A percentile compares a stretch with the other conserved stretches of the same genome.
phyloP scores from a whole-genome alignment of 1,284 basidiomycete genomes.

The Melampsora abietis-canadensis region DNA sequence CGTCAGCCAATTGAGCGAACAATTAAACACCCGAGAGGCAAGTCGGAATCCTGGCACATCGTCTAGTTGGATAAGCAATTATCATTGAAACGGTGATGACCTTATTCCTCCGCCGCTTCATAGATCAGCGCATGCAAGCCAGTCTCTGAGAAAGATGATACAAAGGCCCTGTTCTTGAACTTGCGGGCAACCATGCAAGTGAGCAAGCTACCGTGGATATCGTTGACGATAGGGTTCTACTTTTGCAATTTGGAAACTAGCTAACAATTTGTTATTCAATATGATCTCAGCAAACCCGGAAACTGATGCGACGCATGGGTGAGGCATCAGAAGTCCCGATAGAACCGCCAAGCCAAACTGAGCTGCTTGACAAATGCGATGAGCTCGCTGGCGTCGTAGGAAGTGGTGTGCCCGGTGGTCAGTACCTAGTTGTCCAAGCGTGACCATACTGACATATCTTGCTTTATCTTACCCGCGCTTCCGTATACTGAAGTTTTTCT shows the following conservation, averaged over 20 bases:
- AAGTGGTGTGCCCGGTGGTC: slow-evolving; percentile 86
- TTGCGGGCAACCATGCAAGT: slow-evolving; percentile 2
- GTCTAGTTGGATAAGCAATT: background rate
- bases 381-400: slow-evolving; percentile 78
- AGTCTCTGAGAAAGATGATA: background rate
- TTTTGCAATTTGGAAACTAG: no score
- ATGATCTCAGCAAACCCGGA: slow-evolving; percentile 61
- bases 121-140: background rate
- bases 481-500: background rate
- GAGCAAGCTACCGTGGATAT: background rate
- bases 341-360: slow-evolving; percentile 84
- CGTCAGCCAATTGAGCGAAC: background rate
- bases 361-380: slow-evolving; percentile 76
- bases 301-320: slow-evolving; percentile 85
- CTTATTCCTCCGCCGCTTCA: background rate
- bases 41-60: background rate
- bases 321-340: slow-evolving; percentile 73
- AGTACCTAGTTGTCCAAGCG: background rate
- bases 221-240: no score
- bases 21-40: background rate
- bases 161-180: background rate
- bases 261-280: no score
- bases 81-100: background rate
- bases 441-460: background rate
- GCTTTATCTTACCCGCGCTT: background rate